phyloP scores from a whole-genome alignment of 1,139 yeast species.

The Nadsonia starkeyi-henricii region DNA sequence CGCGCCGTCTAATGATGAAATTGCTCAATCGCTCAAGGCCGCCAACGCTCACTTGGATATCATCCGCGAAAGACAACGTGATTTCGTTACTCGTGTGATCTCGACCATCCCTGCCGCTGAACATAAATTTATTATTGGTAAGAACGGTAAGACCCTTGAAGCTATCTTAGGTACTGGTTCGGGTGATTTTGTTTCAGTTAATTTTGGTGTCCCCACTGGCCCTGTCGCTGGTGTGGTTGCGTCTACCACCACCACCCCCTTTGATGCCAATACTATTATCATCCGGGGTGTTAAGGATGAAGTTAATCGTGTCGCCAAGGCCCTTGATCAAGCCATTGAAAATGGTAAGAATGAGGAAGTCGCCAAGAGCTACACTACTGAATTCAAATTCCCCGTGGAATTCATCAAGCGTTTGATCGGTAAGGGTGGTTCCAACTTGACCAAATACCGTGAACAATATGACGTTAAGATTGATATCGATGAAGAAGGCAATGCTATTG shows the following conservation, averaged over 20 bases:
- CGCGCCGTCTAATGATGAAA: conserved; percentile 30
- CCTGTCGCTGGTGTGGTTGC: conserved; percentile 19
- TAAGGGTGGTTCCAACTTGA: conserved; percentile 65
- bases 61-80: conserved; percentile 45
- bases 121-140: conserved; percentile 47
- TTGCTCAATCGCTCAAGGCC: conserved; percentile 23
- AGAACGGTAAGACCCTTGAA: conserved; percentile 32
- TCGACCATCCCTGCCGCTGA: conserved; percentile 34
- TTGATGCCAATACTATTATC: conserved; percentile 36
- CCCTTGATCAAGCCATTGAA: conserved; percentile 39
- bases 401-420: conserved; percentile 78
- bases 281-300: conserved; percentile 50
- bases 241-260: conserved; percentile 2
- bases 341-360: conserved; percentile 53
- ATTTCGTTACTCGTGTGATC: conserved; percentile 39
- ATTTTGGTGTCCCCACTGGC: conserved; percentile 21
- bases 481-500: conserved; percentile 40
- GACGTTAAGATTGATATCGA: conserved; percentile 67
- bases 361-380: conserved; percentile 41
- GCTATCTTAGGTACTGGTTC: conserved; percentile 29
- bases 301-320: conserved; percentile 39
- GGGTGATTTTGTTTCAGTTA: conserved; percentile 14
- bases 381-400: conserved; percentile 48
- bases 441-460: conserved; percentile 58
- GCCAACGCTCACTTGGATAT: conserved; percentile 39